phyloP scores from a whole-genome alignment of 2,329 filamentous ascomycete species.

The Herpotrichia juniperi region DNA sequence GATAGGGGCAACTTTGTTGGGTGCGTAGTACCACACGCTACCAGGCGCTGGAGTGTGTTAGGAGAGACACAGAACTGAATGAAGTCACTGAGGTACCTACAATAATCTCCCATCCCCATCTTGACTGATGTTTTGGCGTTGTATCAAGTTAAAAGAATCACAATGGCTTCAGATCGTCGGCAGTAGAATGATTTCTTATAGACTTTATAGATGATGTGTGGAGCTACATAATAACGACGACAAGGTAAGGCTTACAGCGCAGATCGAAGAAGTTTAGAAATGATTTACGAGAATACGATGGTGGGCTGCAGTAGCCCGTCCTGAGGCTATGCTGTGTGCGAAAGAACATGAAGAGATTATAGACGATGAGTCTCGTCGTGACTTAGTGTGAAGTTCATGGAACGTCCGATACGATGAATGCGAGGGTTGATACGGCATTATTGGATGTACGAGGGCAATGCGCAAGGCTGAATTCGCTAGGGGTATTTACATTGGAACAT shows the following conservation, averaged over 20 bases:
- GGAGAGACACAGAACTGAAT: not conserved
- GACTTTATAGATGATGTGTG: not conserved
- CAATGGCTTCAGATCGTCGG: no score
- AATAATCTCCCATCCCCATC: conserved; percentile 43
- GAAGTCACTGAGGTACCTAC: conserved; percentile 9
- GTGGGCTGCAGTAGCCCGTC: not conserved
- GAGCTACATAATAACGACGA: not conserved
- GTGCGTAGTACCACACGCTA: conserved; percentile 54
- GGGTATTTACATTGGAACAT: not conserved
- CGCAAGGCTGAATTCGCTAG: conserved; percentile 20
- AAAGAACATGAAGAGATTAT: not conserved
- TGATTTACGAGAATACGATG: not conserved
- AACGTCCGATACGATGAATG: conserved; percentile 35
- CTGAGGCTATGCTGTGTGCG: not conserved
- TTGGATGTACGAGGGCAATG: conserved; percentile 15
- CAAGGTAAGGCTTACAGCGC: conserved; percentile 17
- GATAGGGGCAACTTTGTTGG: conserved; percentile 61
- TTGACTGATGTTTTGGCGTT: conserved; percentile 4
- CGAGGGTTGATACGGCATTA: conserved; percentile 19
- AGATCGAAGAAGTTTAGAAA: conserved; percentile 1
- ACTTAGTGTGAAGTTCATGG: not conserved
- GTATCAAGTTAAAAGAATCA: not conserved
- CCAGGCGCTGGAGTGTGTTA: conserved; percentile 25
- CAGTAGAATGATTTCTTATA: no score
- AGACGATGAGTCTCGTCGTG: not conserved